Conservation (phyloP, 2,329 filamentous ascomycete species). For the Pestalotiopsis sp. region DNA sequence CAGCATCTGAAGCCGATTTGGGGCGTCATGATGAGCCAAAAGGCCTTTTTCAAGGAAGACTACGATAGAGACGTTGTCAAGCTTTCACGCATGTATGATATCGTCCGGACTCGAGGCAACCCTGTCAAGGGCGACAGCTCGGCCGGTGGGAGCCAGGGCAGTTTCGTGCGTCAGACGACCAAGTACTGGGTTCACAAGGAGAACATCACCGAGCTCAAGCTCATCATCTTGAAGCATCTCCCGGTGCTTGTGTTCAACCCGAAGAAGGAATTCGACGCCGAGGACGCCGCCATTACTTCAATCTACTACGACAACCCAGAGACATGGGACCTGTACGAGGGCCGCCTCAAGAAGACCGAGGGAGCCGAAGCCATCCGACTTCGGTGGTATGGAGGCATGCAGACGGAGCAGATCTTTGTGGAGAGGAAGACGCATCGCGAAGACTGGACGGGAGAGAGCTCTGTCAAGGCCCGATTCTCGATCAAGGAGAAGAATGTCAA, state of each 20-base stretch:
- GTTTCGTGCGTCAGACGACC: conserved; percentile 94
- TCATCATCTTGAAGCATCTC: conserved; percentile 96
- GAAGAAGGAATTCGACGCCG: conserved; percentile 90
- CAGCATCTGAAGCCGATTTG: conserved; percentile 97
- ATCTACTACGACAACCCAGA: conserved; percentile 98
- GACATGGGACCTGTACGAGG: conserved; percentile 91
- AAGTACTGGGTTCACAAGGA: conserved; percentile 99
- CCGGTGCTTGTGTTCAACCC: conserved; percentile 97
- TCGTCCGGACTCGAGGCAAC: conserved; percentile 90
- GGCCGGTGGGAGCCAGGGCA: conserved; percentile 89
- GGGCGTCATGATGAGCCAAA: conserved; percentile 88
- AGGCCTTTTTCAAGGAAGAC: conserved; percentile 98
- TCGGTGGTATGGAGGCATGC: conserved; percentile 97
- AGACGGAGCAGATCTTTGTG: conserved; percentile 91
- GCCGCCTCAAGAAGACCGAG: conserved; percentile 95
- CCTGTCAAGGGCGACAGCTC: conserved; percentile 90
- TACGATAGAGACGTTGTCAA: conserved; percentile 96
- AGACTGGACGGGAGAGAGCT: conserved; percentile 99
- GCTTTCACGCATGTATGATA: conserved; percentile 91
- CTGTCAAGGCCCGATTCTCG: conserved; percentile 93
- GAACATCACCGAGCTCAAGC: conserved; percentile 96
- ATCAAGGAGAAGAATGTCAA: conserved; percentile 98
- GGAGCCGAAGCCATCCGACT: conserved; percentile 95
- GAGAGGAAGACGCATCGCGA: conserved; percentile 98
- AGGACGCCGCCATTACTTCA: conserved; percentile 93